Evolutionary conservation across 805 yeast genomes (phyloP), one percentile per base, ranked within the genome.

Genomic region (Nadsonia fulvescens): DNA sequence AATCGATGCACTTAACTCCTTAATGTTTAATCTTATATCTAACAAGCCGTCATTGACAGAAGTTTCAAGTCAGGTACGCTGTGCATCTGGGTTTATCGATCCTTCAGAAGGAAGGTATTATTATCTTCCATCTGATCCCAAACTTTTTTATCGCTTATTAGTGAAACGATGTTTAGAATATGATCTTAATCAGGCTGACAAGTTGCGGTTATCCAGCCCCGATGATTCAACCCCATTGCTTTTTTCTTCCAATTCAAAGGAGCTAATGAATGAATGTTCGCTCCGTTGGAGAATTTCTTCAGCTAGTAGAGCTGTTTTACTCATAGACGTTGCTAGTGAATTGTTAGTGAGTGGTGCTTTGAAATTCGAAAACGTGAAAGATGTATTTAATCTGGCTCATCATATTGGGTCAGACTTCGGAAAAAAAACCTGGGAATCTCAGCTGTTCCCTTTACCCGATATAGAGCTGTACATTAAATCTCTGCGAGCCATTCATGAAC

Each of bases 211-310:
- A 8, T 15, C 23, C n/a, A 32, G 32, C 25, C 37, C 40, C 7
- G 35, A 38, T n/a, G 18, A 20, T 5, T 22, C 35, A 7, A 28
- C 24, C 8, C 37, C 40, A 3, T 27, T 43, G 7, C 24, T 53
- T 11, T 35, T 61, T n/a, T 49, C 69, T 1, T 63, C 62, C 32
- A 43, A 54, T 10, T 51, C 65, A 1, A 42, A 47, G 5, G 55
- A 53, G 23, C 43, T 73, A 8, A 37, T 73, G 3, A 44, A 41
- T 1, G 43, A 54, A 9, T 62, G 66, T 28, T 51, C 66, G 5
- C 55, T 51, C 20, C 53, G 63, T 28, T 76, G 89, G 89, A 51
- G 75, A 31, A 44, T 73, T 4, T 61, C 59, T 32, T 44, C 43
- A 5, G 51, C 67, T 0, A 54, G 77, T 0, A 48, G 63, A 25